phyloP scores from a whole-genome alignment of 2,329 filamentous ascomycete species.

The Pestalotiopsis fici region DNA sequence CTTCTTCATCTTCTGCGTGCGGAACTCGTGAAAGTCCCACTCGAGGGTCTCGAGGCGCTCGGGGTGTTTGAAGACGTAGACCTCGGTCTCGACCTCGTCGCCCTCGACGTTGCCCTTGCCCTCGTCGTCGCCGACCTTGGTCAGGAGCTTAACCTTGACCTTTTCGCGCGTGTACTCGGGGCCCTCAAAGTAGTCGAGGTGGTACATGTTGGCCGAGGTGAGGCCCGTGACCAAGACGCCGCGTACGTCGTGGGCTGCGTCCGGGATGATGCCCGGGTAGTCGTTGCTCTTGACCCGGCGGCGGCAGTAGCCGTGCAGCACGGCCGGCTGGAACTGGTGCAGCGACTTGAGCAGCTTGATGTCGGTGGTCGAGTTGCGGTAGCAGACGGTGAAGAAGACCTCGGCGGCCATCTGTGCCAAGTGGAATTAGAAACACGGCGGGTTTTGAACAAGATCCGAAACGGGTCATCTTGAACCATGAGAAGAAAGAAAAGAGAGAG shows the following conservation, averaged over 20 bases:
- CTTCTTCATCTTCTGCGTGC: conserved; percentile 65
- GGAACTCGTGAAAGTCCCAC: conserved; percentile 89
- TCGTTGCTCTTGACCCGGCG: conserved; percentile 68
- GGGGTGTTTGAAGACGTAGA: conserved; percentile 64
- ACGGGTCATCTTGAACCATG: no score
- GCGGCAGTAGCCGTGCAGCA: conserved; percentile 74
- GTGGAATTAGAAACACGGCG: conserved; percentile 17
- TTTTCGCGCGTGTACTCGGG: conserved; percentile 46
- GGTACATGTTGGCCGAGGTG: conserved; percentile 72
- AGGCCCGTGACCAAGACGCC: conserved; percentile 79
- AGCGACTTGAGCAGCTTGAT: conserved; percentile 47
- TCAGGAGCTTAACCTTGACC: conserved; percentile 36
- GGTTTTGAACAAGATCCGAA: no score
- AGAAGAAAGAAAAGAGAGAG: no score
- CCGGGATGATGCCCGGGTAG: conserved; percentile 76
- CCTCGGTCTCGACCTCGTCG: conserved; percentile 51
- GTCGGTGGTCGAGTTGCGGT: conserved; percentile 56
- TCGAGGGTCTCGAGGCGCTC: conserved; percentile 67
- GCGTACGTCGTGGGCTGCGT: conserved; percentile 60
- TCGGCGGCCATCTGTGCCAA: conserved; percentile 71
- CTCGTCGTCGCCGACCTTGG: conserved; percentile 34
- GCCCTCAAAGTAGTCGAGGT: conserved; percentile 84
- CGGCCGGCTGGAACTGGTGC: conserved; percentile 68
- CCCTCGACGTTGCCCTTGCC: conserved; percentile 42
- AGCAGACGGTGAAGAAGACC: conserved; percentile 84